Conservation (phyloP, 306 rosid species). For the Prinsepia uniflora region DNA sequence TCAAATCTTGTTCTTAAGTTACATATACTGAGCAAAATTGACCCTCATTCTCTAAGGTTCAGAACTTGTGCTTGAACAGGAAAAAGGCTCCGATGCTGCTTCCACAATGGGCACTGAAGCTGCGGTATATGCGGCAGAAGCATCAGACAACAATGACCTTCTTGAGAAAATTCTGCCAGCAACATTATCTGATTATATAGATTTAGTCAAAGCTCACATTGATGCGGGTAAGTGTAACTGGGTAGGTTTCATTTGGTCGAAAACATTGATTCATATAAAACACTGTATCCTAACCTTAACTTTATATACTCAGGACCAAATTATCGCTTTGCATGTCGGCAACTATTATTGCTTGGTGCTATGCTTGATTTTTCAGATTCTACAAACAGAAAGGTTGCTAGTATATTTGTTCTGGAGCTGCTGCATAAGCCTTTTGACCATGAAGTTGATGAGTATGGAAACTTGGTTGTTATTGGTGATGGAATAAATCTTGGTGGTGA, state of each 20-base stretch:
- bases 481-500: constrained; percentile 95
- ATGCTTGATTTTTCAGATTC: constrained; percentile 89
- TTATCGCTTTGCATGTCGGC: constrained; percentile 75
- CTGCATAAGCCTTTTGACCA: constrained; percentile 76
- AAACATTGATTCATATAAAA: constrained; percentile 10
- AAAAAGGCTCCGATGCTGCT: constrained; percentile 92
- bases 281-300: constrained; percentile 14
- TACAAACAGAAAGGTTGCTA: constrained; percentile 69
- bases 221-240: constrained; percentile 52
- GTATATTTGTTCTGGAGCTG: constrained; percentile 75
- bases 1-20: background rate
- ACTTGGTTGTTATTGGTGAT: constrained; percentile 79
- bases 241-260: constrained; percentile 18
- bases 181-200: constrained; percentile 71
- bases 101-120: constrained; percentile 91
- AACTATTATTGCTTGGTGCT: constrained; percentile 80
- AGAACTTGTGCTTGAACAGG: constrained; percentile 43
- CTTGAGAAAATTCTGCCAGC: constrained; percentile 80
- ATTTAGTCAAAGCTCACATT: constrained; percentile 71
- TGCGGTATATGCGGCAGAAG: constrained; percentile 92
- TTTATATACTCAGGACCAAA: constrained; percentile 51
- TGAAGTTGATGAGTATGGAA: constrained; percentile 76
- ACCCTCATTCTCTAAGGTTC: constrained; percentile 13
- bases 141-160: constrained; percentile 82
- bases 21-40: background rate